Conservation (phyloP, 345 rosid species). For the Salix brachista region DNA sequence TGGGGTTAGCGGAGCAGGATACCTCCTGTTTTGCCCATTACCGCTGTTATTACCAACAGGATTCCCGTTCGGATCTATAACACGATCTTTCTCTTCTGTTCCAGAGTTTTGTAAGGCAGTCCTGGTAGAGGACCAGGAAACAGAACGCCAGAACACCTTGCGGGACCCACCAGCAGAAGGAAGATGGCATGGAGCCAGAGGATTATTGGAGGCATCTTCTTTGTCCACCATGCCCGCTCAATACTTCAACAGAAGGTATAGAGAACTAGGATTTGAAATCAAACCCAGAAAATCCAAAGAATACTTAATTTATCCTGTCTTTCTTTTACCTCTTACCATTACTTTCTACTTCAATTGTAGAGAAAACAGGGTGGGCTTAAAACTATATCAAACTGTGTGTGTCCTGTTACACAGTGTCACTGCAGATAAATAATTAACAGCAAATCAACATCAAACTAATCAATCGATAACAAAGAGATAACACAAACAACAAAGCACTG, state of each 20-base stretch:
- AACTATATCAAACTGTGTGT: slow-evolving; percentile 29
- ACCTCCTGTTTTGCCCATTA: slow-evolving; percentile 48
- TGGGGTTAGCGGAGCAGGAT: slow-evolving; percentile 78
- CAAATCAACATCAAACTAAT: not conserved
- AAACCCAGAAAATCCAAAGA: slow-evolving; percentile 22
- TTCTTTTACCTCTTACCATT: slow-evolving; percentile 8
- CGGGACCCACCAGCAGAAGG: slow-evolving; percentile 42
- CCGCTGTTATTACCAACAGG: slow-evolving; percentile 19
- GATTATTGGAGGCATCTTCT: slow-evolving; percentile 64
- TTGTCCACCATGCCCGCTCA: slow-evolving; percentile 73
- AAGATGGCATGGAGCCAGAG: slow-evolving; percentile 46
- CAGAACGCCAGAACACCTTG: slow-evolving; percentile 91
- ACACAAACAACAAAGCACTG: not conserved
- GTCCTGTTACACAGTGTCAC: slow-evolving; percentile 16
- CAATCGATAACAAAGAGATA: not conserved
- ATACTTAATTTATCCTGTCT: slow-evolving; percentile 2
- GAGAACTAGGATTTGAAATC: slow-evolving; percentile 6
- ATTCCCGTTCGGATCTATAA: slow-evolving; percentile 37
- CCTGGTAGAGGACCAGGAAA: slow-evolving; percentile 95
- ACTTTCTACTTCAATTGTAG: slow-evolving; percentile 9
- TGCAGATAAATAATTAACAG: slow-evolving; percentile 26
- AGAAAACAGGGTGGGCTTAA: not conserved
- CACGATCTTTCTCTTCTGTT: slow-evolving; percentile 42
- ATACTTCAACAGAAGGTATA: slow-evolving; percentile 15
- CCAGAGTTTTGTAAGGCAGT: slow-evolving; percentile 57